Conservation (phyloP, 257 asterid species). For the Salvia miltiorrhiza region DNA sequence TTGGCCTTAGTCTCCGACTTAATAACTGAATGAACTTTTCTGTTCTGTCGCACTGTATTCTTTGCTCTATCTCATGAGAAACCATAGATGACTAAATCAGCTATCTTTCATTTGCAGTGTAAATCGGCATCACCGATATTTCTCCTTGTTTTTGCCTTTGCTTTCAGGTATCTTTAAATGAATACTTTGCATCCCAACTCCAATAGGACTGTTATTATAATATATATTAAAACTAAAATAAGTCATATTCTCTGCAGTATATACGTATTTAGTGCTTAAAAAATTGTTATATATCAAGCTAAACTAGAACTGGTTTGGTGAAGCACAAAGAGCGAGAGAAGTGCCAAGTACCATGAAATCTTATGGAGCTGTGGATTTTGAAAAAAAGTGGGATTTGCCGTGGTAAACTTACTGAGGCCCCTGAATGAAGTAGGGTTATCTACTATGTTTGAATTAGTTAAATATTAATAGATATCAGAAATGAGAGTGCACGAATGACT, state of each 20-base stretch:
- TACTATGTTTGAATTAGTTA: background rate
- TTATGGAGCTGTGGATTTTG: background rate
- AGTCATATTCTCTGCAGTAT: background rate
- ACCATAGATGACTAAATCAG: conserved; percentile 7
- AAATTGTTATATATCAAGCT: background rate
- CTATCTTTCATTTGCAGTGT: conserved; percentile 54
- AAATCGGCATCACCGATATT: conserved; percentile 96
- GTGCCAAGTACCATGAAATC: background rate
- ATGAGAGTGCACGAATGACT: background rate
- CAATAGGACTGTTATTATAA: background rate
- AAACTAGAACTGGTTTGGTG: background rate
- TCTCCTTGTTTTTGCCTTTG: conserved; percentile 88
- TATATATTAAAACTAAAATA: background rate
- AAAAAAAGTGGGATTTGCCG: background rate
- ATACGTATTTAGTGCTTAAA: background rate
- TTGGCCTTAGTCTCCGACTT: background rate
- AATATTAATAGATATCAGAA: background rate
- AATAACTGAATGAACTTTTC: background rate
- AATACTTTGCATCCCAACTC: conserved; percentile 14
- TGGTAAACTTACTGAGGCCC: no score
- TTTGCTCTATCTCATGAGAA: conserved; percentile 8
- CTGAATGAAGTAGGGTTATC: background rate
- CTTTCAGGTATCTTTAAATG: conserved; percentile 68
- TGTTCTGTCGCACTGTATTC: background rate
- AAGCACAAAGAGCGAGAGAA: background rate